phyloP scores from a whole-genome alignment of 2,329 filamentous ascomycete species.

The Microascus cirrosus region DNA sequence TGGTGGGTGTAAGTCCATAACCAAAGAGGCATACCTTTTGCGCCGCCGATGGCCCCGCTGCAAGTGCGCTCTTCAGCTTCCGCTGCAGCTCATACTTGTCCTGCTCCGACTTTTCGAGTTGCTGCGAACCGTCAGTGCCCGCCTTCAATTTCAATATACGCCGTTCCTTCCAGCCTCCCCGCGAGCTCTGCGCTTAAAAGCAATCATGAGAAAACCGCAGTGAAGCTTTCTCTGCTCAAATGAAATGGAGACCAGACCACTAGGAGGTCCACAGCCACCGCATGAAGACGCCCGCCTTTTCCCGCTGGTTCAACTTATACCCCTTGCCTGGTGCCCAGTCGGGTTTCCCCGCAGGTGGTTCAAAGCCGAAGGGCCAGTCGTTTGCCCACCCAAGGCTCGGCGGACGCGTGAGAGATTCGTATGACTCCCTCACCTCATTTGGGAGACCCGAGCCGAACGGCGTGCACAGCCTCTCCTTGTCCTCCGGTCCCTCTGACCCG shows the following conservation, averaged over 20 bases:
- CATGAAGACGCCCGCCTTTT: background rate
- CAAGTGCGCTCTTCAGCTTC: conserved; percentile 36
- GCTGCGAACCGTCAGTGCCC: conserved; percentile 22
- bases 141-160: background rate
- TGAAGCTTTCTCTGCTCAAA: too few species aligned
- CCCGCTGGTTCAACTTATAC: background rate
- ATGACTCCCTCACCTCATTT: background rate
- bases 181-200: background rate
- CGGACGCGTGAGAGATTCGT: background rate
- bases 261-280: too few species aligned
- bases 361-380: background rate
- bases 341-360: background rate
- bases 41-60: conserved; percentile 34
- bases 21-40: conserved; percentile 36
- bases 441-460: background rate
- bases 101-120: conserved; percentile 46
- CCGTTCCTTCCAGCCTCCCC: background rate
- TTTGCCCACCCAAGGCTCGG: background rate
- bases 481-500: background rate
- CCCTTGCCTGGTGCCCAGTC: background rate
- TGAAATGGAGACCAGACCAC: too few species aligned
- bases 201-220: too few species aligned
- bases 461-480: background rate
- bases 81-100: conserved; percentile 45
- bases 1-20: background rate